These are phyloP conservation scores for Castanea crenata DNA, from an alignment of 306 rosid species.

Conservation along the genomic window DNA sequence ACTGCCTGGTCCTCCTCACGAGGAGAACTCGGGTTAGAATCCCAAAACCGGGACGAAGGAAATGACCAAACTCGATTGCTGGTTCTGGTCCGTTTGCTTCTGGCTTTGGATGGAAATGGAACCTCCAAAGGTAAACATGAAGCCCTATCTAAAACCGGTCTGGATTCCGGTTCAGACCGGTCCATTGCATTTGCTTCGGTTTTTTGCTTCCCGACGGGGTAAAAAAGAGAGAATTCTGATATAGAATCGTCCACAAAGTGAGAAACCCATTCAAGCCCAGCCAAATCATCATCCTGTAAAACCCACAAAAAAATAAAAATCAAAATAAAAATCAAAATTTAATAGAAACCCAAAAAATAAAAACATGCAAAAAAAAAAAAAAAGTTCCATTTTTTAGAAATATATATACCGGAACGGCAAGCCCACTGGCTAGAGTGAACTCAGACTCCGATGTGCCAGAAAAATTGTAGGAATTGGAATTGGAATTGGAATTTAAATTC, in stretches of 20 bases:
- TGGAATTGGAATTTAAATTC: slow-evolving; percentile 50
- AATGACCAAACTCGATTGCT: slow-evolving; percentile 23
- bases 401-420: slow-evolving; percentile 62
- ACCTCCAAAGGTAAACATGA: slow-evolving; percentile 37
- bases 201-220: slow-evolving; percentile 33
- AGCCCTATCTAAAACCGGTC: slow-evolving; percentile 18
- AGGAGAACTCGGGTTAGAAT: too few species aligned
- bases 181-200: slow-evolving; percentile 3
- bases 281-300: slow-evolving; percentile 70
- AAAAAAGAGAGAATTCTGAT: slow-evolving; percentile 47
- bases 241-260: slow-evolving; percentile 82
- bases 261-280: slow-evolving; percentile 91
- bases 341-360: background rate
- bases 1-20: too few species aligned
- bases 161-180: slow-evolving; percentile 40
- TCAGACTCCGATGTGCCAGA: slow-evolving; percentile 41
- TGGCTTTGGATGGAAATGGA: slow-evolving; percentile 58
- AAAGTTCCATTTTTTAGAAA: background rate
- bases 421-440: slow-evolving; percentile 49
- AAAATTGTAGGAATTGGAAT: slow-evolving; percentile 34
- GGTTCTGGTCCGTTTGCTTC: slow-evolving; percentile 44
- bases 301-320: slow-evolving; percentile 2
- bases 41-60: slow-evolving; percentile 11
- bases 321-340: background rate
- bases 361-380: background rate